phyloP scores from a whole-genome alignment of 139 green algal genomes.

The Chlorokybus atmophyticus region DNA sequence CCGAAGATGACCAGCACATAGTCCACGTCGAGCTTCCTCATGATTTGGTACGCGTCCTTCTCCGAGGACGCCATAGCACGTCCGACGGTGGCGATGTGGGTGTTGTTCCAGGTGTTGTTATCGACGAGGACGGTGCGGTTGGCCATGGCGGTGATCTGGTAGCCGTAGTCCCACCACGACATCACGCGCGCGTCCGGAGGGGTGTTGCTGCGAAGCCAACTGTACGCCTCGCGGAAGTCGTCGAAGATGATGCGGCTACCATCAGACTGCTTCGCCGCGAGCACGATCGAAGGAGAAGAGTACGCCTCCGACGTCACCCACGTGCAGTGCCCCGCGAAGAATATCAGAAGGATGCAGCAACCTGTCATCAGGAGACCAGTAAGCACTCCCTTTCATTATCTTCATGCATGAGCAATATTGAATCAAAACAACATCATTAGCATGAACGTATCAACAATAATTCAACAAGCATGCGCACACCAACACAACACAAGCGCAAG shows the following conservation, averaged over 20 bases:
- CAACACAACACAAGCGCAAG: too few species aligned
- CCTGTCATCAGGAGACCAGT: too few species aligned
- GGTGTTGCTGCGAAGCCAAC: conserved; percentile 36
- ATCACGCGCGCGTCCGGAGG: conserved; percentile 35
- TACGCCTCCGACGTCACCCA: conserved; percentile 32
- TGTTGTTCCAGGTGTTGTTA: conserved; percentile 47
- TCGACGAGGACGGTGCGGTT: conserved; percentile 41
- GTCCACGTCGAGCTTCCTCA: conserved; percentile 31
- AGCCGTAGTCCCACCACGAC: conserved; percentile 45
- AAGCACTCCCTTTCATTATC: too few species aligned
- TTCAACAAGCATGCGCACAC: too few species aligned
- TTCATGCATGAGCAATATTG: too few species aligned
- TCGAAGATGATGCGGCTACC: conserved; percentile 30
- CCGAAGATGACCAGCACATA: conserved; percentile 42
- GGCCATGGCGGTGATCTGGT: conserved; percentile 41
- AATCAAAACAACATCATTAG: too few species aligned
- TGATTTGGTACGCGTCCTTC: conserved; percentile 31
- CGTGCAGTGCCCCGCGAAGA: conserved; percentile 20
- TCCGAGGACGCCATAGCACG: conserved; percentile 26
- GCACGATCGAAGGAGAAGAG: conserved; percentile 32
- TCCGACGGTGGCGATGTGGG: conserved; percentile 37
- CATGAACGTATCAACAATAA: too few species aligned
- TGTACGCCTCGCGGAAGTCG: conserved; percentile 39
- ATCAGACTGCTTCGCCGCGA: conserved; percentile 19
- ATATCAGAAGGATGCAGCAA: conserved; percentile 9